Conservation (phyloP, 495 filamentous ascomycete species). For the Annulohypoxylon nitens region DNA sequence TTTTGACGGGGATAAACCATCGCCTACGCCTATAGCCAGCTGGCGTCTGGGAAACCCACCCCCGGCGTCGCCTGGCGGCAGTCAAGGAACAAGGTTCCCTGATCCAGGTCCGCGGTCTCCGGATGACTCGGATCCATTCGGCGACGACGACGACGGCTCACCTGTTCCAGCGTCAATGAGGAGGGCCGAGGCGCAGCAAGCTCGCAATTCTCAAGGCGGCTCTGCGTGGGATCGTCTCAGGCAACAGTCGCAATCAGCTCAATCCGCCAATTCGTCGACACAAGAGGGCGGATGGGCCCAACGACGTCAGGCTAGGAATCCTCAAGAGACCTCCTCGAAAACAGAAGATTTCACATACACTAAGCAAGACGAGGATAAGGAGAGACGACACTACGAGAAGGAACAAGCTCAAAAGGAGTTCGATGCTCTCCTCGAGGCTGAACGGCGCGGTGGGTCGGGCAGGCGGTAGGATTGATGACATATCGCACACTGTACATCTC, state of each 20-base stretch:
- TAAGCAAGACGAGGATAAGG: constrained; percentile 50
- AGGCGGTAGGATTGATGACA: background rate
- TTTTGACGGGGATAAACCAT: background rate
- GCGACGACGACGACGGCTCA: constrained; percentile 55
- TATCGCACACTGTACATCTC: background rate
- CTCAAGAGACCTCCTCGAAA: constrained; percentile 27
- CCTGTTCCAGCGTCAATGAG: constrained; percentile 52
- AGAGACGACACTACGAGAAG: constrained; percentile 52
- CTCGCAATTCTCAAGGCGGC: constrained; percentile 20
- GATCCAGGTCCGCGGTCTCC: background rate
- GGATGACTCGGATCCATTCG: constrained; percentile 53
- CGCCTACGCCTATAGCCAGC: constrained; percentile 23
- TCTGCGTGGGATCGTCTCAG: constrained; percentile 60
- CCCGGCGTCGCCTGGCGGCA: constrained; percentile 8
- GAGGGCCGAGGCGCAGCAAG: constrained; percentile 20
- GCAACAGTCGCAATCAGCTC: constrained; percentile 47
- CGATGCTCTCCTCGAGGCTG: constrained; percentile 55
- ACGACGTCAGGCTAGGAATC: constrained; percentile 46
- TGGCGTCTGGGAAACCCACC: constrained; percentile 18
- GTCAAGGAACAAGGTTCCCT: constrained; percentile 8
- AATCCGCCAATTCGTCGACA: constrained; percentile 47
- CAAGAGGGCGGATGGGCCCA: constrained; percentile 46
- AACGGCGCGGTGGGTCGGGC: constrained; percentile 46
- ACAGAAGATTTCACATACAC: constrained; percentile 54
- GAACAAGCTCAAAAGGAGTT: constrained; percentile 62